These are phyloP conservation scores for Paragyromitra xinjiangensis DNA, from an alignment of 495 filamentous ascomycete species.

Conservation along the genomic window DNA sequence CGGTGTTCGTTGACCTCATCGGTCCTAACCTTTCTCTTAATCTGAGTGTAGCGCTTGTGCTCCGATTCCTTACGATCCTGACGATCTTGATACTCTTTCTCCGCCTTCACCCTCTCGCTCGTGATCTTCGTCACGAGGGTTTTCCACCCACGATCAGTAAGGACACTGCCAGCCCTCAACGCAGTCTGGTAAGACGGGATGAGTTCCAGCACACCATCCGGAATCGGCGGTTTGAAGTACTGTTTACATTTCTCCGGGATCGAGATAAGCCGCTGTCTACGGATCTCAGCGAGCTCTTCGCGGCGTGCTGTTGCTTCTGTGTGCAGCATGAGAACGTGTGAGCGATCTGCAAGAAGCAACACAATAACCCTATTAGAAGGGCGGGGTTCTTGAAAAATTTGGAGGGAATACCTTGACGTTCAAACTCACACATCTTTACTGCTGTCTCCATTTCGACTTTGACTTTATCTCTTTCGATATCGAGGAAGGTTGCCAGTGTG, in stretches of 20 bases:
- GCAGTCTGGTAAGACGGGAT: constrained; percentile 50
- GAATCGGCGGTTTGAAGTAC: constrained; percentile 46
- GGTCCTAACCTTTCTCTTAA: background rate
- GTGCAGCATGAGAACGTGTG: constrained; percentile 21
- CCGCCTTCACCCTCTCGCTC: constrained; percentile 32
- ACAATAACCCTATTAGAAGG: constrained; percentile 39
- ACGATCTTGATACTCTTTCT: constrained; percentile 28
- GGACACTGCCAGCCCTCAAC: constrained; percentile 41
- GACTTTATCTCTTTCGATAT: constrained; percentile 41
- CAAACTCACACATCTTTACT: constrained; percentile 48
- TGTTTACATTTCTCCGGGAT: constrained; percentile 52
- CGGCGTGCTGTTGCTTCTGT: constrained; percentile 49
- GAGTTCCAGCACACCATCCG: constrained; percentile 47
- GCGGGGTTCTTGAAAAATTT: constrained; percentile 11
- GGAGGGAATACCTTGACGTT: constrained; percentile 43
- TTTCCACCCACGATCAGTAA: constrained; percentile 51
- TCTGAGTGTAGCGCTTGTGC: constrained; percentile 12
- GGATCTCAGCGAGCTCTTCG: constrained; percentile 48
- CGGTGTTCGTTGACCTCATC: constrained; percentile 32
- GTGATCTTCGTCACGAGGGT: constrained; percentile 48
- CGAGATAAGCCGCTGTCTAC: constrained; percentile 46
- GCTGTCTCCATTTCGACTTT: constrained; percentile 46
- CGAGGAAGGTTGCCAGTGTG: constrained; percentile 39
- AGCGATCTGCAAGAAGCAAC: constrained; percentile 36
- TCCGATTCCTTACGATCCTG: constrained; percentile 29